Evolutionary conservation across 768 basidiomycete genomes (phyloP).

Genomic region (Pleurotus cornucopiae): DNA sequence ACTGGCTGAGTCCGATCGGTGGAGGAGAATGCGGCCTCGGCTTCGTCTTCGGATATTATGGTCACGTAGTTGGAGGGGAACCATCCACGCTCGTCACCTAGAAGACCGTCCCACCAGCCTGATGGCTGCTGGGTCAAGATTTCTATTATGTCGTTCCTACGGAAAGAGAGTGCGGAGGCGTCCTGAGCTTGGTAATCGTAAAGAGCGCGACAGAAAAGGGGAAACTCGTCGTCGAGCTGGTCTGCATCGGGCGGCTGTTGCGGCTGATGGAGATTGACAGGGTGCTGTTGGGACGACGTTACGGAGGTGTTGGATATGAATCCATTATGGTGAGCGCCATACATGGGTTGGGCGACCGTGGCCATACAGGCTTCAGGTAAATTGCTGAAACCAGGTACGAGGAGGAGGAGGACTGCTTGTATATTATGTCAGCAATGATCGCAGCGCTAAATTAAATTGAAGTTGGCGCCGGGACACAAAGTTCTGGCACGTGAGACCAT

Average conservation of each 20-base stretch:
- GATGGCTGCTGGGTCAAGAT: conserved; percentile 87
- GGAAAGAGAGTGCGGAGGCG: conserved; percentile 84
- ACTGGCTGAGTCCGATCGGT: conserved; percentile 39
- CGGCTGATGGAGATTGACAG: conserved; percentile 27
- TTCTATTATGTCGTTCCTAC: conserved; percentile 86
- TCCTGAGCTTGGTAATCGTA: conserved; percentile 92
- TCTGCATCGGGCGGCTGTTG: conserved; percentile 40
- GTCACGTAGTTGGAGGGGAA: conserved; percentile 96
- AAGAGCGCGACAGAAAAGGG: conserved; percentile 86
- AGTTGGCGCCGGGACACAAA: no score
- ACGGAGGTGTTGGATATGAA: conserved; percentile 10
- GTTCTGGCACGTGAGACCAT: no score
- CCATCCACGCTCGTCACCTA: conserved; percentile 90
- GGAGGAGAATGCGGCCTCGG: conserved; percentile 51
- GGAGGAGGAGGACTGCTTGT: conserved; percentile 2
- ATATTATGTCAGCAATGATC: conserved; percentile 4
- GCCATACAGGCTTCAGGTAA: conserved; percentile 20
- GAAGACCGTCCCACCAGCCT: conserved; percentile 98
- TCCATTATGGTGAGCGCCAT: conserved; percentile 14
- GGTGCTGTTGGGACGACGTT: conserved; percentile 13
- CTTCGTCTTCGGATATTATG: conserved; percentile 75
- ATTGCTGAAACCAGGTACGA: background rate
- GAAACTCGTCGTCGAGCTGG: conserved; percentile 40
- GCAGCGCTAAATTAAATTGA: no score
- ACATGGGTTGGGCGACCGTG: conserved; percentile 26